These are phyloP conservation scores for Emergomyces orientalis DNA, from an alignment of 2,329 filamentous ascomycete species.

Conservation along the genomic window DNA sequence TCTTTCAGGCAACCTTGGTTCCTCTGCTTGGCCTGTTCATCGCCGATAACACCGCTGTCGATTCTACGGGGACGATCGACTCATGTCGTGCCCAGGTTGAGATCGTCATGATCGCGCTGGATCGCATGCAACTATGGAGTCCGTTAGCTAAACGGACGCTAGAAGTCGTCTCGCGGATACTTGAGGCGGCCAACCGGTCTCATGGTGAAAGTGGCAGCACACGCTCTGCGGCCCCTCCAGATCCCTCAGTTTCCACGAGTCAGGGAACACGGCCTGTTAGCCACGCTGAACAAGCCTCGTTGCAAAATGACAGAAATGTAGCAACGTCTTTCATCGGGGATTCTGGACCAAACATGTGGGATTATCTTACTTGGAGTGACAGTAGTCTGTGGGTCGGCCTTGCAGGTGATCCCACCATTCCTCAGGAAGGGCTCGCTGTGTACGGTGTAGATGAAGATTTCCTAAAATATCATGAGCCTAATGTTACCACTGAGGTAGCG, in stretches of 20 bases:
- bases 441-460: constrained; percentile 22
- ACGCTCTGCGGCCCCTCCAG: background rate
- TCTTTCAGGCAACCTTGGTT: constrained; percentile 72
- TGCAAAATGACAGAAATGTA: constrained; percentile 20
- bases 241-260: background rate
- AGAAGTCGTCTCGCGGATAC: constrained; percentile 56
- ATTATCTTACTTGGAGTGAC: constrained; percentile 33
- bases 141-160: constrained; percentile 53
- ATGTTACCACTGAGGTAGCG: constrained; percentile 15
- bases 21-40: constrained; percentile 63
- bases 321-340: constrained; percentile 23
- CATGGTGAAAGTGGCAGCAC: constrained; percentile 11
- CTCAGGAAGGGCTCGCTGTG: constrained; percentile 19
- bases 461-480: constrained; percentile 11
- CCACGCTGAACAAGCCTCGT: background rate
- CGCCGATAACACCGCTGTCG: constrained; percentile 40
- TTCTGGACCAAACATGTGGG: constrained; percentile 27
- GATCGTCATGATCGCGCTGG: constrained; percentile 27
- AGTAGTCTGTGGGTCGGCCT: constrained; percentile 26
- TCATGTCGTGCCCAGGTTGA: constrained; percentile 49
- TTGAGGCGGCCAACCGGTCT: constrained; percentile 44
- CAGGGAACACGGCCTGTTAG: background rate
- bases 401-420: constrained; percentile 19
- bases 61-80: constrained; percentile 48
- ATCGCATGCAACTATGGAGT: constrained; percentile 55